Base-by-base conservation (phyloP, 441 rosid species). In the Viola pubescens region DNA sequence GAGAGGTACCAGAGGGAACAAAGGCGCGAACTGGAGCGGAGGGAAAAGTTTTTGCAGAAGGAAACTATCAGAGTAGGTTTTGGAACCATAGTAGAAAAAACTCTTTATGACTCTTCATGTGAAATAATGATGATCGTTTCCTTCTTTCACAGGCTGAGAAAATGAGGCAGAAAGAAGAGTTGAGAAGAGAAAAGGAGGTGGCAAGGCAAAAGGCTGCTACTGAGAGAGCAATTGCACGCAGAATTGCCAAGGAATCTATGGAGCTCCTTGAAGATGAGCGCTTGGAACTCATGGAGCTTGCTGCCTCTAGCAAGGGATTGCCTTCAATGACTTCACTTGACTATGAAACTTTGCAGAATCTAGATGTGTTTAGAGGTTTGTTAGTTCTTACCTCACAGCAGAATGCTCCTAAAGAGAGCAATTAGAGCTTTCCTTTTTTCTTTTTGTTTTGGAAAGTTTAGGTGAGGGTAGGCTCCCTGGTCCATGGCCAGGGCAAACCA, bases 251-350 rank as follows among this genome's bases (percentile, higher is more conserved):
- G 77, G 91, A 89, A 66, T 89, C 97, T 2, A 72, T 79, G 83
- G 98, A 85, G 69, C 88, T 85, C 51, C 68, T 85, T 64, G 98
- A 92, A 61, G 98, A 92, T 66, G 95, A 87, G 56, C 92, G 82
- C 39, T 63, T 92, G 74, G 98, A 92, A 70, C 94, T 92, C 73
- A 85, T 92, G 98, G 98, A 92, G 59, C 56, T 84, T 40, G 98
- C 91, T 72, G 82, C 89, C 9, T 74, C 74, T 58, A 66, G 79
- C 71, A 84, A 81, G 77, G 94, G 91, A 61, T 76, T 87, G 65
- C 80, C 88, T 69, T 85, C 91, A 46, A 71, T 83, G 64, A 59
- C 74, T 51, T 79, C 89, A 49, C 85, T 91, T 12, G 94, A 85
- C 67, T 78, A 75, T 63, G 95, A 91, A 70, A 76, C 86, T 56